Evolutionary conservation across 208 protist genomes (phyloP).

Genomic region (Tritrichomonas foetus): DNA sequence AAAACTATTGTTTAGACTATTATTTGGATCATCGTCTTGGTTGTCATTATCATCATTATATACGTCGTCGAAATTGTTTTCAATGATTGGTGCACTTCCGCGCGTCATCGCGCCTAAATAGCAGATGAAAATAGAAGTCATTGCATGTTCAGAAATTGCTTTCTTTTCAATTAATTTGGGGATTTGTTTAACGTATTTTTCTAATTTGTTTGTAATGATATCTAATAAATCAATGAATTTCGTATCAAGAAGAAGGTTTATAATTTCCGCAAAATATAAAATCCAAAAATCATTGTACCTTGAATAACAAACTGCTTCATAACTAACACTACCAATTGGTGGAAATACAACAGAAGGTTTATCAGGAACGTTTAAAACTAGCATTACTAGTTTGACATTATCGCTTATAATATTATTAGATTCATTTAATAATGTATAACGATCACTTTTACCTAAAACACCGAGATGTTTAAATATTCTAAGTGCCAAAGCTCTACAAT

Average conservation of each 20-base stretch:
- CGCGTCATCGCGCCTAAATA: too few relatives aligned
- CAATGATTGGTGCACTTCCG: too few relatives aligned
- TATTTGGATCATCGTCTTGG: too few relatives aligned
- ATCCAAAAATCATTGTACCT: background rate
- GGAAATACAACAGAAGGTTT: background rate
- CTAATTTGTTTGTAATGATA: too few relatives aligned
- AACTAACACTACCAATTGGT: background rate
- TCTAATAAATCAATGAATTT: background rate
- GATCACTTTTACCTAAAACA: too few relatives aligned
- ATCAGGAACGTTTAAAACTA: background rate
- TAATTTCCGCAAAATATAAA: background rate
- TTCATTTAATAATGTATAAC: background rate
- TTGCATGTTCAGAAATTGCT: too few relatives aligned
- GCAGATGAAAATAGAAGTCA: too few relatives aligned
- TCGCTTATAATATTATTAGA: background rate
- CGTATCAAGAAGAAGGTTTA: background rate
- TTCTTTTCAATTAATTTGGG: too few relatives aligned
- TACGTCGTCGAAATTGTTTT: too few relatives aligned
- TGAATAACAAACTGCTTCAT: background rate
- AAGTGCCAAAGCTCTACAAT: background rate
- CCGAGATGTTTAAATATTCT: background rate
- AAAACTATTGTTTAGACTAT: too few relatives aligned
- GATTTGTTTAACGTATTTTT: too few relatives aligned
- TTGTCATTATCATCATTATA: too few relatives aligned
- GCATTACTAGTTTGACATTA: background rate